Evolutionary conservation across 225 moss, liverwort and hornwort species (phyloP).

Genomic region (Rhytidiadelphus loreus): DNA sequence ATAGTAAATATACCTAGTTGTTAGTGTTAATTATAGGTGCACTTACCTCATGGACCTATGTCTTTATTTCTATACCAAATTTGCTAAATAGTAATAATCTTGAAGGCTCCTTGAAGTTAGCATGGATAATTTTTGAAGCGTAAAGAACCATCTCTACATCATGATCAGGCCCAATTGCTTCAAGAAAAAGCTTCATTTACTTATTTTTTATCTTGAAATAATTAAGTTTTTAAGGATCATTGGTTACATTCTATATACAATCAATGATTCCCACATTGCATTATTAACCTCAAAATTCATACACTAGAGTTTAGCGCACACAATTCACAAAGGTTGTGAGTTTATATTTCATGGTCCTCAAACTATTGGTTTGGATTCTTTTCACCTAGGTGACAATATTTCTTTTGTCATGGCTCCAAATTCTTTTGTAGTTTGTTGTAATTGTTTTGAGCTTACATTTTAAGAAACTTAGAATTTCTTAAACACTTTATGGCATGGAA

Average conservation of each 20-base stretch:
- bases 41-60: background rate
- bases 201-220: background rate
- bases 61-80: background rate
- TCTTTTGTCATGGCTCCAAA: background rate
- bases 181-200: no score
- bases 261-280: background rate
- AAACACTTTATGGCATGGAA: fast-evolving
- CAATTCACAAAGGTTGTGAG: background rate
- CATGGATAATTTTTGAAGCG: no score
- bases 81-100: background rate
- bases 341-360: background rate
- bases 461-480: background rate
- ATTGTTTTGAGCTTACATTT: background rate
- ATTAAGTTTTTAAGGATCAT: background rate
- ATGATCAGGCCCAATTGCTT: background rate
- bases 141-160: background rate
- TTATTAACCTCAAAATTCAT: background rate
- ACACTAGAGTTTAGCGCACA: fast-evolving
- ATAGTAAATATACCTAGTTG: background rate
- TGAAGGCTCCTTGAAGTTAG: no score
- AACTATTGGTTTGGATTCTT: fast-evolving
- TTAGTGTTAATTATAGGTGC: background rate
- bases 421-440: background rate
- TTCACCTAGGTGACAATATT: background rate
- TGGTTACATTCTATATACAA: background rate